phyloP scores from a whole-genome alignment of 1,139 yeast genomes.

The Candida sojae region DNA sequence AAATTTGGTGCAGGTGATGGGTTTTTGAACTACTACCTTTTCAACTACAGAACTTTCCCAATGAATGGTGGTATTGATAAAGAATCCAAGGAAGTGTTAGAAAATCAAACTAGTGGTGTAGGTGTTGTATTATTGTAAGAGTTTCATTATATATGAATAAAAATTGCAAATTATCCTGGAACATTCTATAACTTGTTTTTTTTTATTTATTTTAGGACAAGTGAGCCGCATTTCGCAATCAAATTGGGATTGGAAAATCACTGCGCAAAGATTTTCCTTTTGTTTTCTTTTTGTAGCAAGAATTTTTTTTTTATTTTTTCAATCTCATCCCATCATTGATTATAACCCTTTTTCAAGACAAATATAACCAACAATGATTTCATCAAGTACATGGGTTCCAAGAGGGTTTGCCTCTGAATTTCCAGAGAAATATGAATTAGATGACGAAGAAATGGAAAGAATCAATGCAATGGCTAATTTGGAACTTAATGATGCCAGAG shows the following conservation, averaged over 20 bases:
- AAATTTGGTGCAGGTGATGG: conserved; percentile 97
- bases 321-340: conserved; percentile 6
- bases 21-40: conserved; percentile 81
- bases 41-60: conserved; percentile 84
- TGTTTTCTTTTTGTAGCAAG: background rate
- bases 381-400: conserved; percentile 95
- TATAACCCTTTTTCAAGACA: background rate
- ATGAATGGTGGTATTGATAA: conserved; percentile 75
- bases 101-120: conserved; percentile 68
- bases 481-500: conserved; percentile 74
- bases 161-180: background rate
- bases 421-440: conserved; percentile 84
- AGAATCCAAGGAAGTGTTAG: conserved; percentile 50
- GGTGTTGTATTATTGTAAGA: conserved; percentile 80
- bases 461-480: conserved; percentile 83
- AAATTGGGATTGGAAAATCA: too few species aligned
- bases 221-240: too few species aligned
- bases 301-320: conserved; percentile 4
- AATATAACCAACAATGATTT: conserved; percentile 56
- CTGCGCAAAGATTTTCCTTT: too few species aligned
- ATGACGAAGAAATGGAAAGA: conserved; percentile 92
- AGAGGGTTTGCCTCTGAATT: conserved; percentile 93
- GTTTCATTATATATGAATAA: background rate
- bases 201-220: background rate
- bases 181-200: background rate